Evolutionary conservation across 805 yeast genomes (phyloP), one percentile per base, ranked within the genome.

Genomic region (Kregervanrija pseudodelftensis): DNA sequence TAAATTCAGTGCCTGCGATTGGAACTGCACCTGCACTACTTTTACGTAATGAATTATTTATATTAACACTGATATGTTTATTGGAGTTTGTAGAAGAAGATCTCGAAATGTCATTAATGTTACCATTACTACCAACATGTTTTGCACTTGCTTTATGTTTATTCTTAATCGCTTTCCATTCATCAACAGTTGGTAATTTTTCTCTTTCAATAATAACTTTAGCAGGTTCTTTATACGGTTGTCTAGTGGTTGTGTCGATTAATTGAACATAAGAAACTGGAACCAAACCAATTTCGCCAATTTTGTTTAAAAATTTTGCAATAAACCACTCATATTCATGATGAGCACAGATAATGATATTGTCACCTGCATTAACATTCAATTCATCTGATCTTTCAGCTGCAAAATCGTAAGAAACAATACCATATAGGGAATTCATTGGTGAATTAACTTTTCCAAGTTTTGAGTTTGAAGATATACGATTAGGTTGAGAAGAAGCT

Each of bases 251-350:
- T 47, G 89, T 74, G 62, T 93, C 95, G 36, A 91, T 79, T 33
- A 91, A 75, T 58, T 88, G 86, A 17, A 93, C 93, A 57, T 85
- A 93, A 14, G 86, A 77, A 5, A 87, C 90, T 0, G 99, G 99
- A 8, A 93, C 95, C 39, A 93, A 72, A 1, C 99, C 99, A 0
- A 98, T 98, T 1, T 97, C 99, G 22, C 99, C 98, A 34, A 93
- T 70, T 44, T 97, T 72, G 48, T 91, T 95, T 37, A 93, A 85
- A 11, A 96, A 96, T 62, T 93, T 93, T 5, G 97, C 98, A 48
- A 93, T 93, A 56, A 89, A 90, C 99, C 99, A 93, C 66, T 95
- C 99, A 52, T 73, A 85, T 45, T 88, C 89, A 59, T 91, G 95
- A 64, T 91, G 97, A 2, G 99, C 99, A 65, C 96, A 91, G 11